Percentiles rank a stretch among this genome's conserved stretches.
These are phyloP conservation scores for Tetracladium marchalianum DNA, from an alignment of 495 filamentous ascomycete species.

Conservation along the genomic window DNA sequence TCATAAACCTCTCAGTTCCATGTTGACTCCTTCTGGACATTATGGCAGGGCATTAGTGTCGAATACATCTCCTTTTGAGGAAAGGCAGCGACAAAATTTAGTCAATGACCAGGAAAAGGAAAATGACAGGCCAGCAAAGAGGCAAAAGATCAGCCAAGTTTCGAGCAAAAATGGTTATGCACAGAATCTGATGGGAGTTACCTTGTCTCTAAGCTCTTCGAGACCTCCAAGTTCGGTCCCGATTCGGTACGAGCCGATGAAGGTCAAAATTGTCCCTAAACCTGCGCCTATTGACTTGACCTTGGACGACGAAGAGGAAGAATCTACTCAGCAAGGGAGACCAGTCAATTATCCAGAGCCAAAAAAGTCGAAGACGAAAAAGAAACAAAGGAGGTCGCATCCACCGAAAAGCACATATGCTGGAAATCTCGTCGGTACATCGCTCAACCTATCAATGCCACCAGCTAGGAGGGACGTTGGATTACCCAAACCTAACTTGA, in stretches of 20 bases:
- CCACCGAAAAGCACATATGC: slow-evolving; percentile 12
- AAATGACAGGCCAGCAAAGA: slow-evolving; percentile 13
- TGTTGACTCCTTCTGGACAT: slow-evolving; percentile 38
- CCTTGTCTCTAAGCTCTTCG: slow-evolving; percentile 27
- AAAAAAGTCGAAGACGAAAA: not conserved
- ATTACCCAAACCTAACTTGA: too few species aligned
- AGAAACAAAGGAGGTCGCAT: slow-evolving; percentile 2
- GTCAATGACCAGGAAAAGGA: not conserved
- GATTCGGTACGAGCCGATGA: slow-evolving; percentile 13
- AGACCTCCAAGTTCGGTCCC: slow-evolving; percentile 12
- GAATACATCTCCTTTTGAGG: slow-evolving; percentile 39
- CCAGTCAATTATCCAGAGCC: not conserved
- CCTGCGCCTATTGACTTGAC: slow-evolving; percentile 14
- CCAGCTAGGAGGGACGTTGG: not conserved
- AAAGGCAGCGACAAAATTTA: slow-evolving; percentile 23
- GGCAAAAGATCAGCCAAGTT: slow-evolving; percentile 9
- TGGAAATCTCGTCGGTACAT: slow-evolving; percentile 16
- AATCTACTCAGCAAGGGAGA: not conserved
- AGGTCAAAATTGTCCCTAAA: not conserved
- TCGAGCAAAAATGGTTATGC: slow-evolving; percentile 37
- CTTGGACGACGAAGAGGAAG: slow-evolving; percentile 8
- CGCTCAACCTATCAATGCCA: slow-evolving; percentile 9
- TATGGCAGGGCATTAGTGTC: slow-evolving; percentile 39
- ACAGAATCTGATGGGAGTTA: slow-evolving; percentile 39
- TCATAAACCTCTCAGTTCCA: slow-evolving; percentile 29